phyloP scores from a whole-genome alignment of 176 grass and related monocot genomes.

The Urochloa ruziziensis region DNA sequence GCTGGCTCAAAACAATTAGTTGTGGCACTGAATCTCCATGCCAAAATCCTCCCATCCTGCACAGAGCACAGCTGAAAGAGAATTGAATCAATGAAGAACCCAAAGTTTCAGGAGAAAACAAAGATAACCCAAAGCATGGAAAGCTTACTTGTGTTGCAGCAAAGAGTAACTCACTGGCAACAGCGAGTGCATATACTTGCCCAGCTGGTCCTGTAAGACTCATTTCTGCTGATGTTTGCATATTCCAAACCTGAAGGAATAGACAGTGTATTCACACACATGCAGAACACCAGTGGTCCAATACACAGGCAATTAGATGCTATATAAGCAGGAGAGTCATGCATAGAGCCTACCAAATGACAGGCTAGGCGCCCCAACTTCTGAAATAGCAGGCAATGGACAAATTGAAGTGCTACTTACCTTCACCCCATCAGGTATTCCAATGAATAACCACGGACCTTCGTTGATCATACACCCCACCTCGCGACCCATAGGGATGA shows the following conservation, averaged over 20 bases:
- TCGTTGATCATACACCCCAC: slow-evolving; percentile 97
- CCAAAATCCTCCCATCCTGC: slow-evolving; percentile 91
- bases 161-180: slow-evolving; percentile 83
- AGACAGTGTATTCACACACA: not conserved
- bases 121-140: not conserved
- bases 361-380: not conserved
- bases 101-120: slow-evolving; percentile 2
- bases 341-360: not conserved
- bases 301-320: not conserved
- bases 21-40: slow-evolving; percentile 69
- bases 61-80: slow-evolving; percentile 19
- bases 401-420: slow-evolving; percentile 37
- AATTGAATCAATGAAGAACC: slow-evolving; percentile 13
- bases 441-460: slow-evolving; percentile 87
- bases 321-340: not conserved
- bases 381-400: not conserved
- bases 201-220: slow-evolving; percentile 80
- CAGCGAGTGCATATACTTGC: slow-evolving; percentile 81
- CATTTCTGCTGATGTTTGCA: slow-evolving; percentile 70
- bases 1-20: slow-evolving; percentile 84
- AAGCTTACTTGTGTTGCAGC: slow-evolving; percentile 79
- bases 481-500: slow-evolving; percentile 66
- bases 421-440: slow-evolving; percentile 80
- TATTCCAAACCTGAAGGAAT: slow-evolving; percentile 79
- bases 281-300: not conserved